A percentile compares a stretch with the other conserved stretches of the same genome.
Evolutionary conservation across 345 rosid species (phyloP).

Genomic region (Balakata baccata): DNA sequence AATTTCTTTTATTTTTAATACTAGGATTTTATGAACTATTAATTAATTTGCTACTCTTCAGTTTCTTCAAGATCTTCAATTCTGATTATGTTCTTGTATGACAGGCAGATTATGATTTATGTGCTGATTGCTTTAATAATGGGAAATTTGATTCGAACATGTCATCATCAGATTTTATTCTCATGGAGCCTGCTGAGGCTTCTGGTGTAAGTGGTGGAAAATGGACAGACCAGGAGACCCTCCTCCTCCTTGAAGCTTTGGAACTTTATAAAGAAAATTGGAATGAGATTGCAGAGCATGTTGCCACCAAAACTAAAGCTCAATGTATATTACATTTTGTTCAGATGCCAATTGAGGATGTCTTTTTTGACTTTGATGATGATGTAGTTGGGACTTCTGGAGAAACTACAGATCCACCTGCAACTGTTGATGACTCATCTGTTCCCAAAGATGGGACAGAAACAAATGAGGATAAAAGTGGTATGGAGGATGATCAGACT

Average conservation of each 20-base stretch:
- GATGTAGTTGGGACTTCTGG: slow-evolving; percentile 39
- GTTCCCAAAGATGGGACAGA: slow-evolving; percentile 51
- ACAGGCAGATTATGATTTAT: slow-evolving; percentile 99
- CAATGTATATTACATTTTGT: slow-evolving; percentile 97
- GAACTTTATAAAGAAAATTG: slow-evolving; percentile 95
- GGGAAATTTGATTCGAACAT: slow-evolving; percentile 85
- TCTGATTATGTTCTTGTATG: slow-evolving; percentile 34
- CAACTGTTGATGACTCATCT: slow-evolving; percentile 36
- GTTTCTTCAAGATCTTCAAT: slow-evolving; percentile 11
- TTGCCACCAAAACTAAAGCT: slow-evolving; percentile 94
- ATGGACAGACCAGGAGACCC: slow-evolving; percentile 99
- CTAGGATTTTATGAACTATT: background rate
- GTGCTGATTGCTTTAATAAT: slow-evolving; percentile 83
- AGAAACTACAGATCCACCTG: slow-evolving; percentile 44
- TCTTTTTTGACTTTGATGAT: slow-evolving; percentile 53
- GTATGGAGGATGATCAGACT: slow-evolving; percentile 43
- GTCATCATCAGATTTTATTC: slow-evolving; percentile 92
- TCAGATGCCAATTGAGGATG: slow-evolving; percentile 97
- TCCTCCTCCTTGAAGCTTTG: slow-evolving; percentile 94
- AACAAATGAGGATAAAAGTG: slow-evolving; percentile 44
- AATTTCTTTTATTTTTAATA: background rate
- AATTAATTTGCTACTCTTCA: background rate
- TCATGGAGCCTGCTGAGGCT: slow-evolving; percentile 92
- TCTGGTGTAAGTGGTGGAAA: slow-evolving; percentile 79
- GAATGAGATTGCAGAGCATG: slow-evolving; percentile 99